These are phyloP conservation scores for Biscutella laevigata DNA, from an alignment of 441 rosid species.

Conservation along the genomic window DNA sequence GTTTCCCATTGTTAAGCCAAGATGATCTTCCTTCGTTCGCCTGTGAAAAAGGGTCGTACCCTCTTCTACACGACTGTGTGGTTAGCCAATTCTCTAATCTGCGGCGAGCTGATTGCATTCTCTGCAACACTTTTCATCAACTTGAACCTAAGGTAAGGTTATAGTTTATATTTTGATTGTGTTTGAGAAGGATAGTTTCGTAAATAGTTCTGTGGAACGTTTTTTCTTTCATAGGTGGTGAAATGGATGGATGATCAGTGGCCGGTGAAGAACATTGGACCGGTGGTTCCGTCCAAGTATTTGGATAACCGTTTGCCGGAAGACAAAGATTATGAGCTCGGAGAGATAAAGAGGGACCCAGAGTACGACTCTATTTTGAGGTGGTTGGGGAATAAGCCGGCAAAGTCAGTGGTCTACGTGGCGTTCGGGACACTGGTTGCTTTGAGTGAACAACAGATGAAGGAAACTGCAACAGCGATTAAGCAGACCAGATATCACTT, in stretches of 20 bases:
- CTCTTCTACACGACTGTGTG: conserved; percentile 9
- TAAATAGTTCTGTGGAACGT: too few relatives aligned
- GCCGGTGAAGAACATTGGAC: conserved; percentile 41
- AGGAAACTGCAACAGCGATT: conserved; percentile 36
- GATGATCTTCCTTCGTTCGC: conserved; percentile 36
- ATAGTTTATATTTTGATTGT: background rate
- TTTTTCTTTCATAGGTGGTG: conserved; percentile 18
- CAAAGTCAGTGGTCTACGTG: conserved; percentile 35
- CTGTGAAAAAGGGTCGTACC: conserved; percentile 27
- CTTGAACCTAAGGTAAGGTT: conserved; percentile 42
- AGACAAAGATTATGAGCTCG: conserved; percentile 41
- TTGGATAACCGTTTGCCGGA: conserved; percentile 35
- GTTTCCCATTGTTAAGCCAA: conserved; percentile 26
- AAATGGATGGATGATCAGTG: conserved; percentile 32
- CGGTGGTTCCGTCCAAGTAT: conserved; percentile 40
- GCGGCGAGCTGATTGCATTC: conserved; percentile 31
- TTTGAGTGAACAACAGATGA: conserved; percentile 37
- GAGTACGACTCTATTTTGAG: conserved; percentile 21
- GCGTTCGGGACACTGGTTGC: conserved; percentile 46
- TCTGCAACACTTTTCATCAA: conserved; percentile 38
- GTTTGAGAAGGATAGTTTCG: background rate
- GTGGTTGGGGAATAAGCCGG: conserved; percentile 36
- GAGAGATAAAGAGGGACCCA: conserved; percentile 27
- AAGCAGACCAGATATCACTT: conserved; percentile 27
- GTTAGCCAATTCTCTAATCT: conserved; percentile 33